Percentiles rank a stretch among this genome's conserved stretches.
Conservation (phyloP, 495 filamentous ascomycete species). For the Podospora appendiculata region DNA sequence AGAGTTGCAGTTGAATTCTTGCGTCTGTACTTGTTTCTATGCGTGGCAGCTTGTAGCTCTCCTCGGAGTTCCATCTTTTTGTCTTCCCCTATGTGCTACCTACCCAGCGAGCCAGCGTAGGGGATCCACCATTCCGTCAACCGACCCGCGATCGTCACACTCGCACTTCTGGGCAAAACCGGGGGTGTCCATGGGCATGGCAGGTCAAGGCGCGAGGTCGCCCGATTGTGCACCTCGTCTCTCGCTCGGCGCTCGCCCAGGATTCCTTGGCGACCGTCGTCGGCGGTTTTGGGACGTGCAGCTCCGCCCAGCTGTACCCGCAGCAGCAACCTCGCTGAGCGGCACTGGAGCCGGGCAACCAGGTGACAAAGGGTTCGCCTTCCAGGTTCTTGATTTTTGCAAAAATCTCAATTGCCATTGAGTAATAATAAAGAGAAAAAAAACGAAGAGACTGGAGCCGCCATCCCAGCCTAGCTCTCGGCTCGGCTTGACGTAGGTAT, state of each 20-base stretch:
- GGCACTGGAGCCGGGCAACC: background rate
- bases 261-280: background rate
- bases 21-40: background rate
- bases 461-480: background rate
- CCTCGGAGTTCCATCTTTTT: background rate
- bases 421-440: background rate
- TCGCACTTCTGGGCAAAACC: background rate
- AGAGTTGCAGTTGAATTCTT: too few species aligned
- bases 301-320: background rate
- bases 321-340: background rate
- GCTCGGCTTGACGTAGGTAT: background rate
- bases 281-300: background rate
- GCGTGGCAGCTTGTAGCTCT: background rate
- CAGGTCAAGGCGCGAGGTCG: background rate
- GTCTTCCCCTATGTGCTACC: background rate
- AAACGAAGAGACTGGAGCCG: background rate
- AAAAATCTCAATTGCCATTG: background rate
- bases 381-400: background rate
- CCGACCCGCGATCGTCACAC: background rate
- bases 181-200: background rate
- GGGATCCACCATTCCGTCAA: slow-evolving; percentile 1
- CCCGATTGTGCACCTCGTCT: background rate
- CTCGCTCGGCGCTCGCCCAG: background rate
- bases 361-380: background rate
- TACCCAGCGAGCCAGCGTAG: background rate